Conservation (phyloP, 768 basidiomycete genomes). For the Dentipellis sp. region DNA sequence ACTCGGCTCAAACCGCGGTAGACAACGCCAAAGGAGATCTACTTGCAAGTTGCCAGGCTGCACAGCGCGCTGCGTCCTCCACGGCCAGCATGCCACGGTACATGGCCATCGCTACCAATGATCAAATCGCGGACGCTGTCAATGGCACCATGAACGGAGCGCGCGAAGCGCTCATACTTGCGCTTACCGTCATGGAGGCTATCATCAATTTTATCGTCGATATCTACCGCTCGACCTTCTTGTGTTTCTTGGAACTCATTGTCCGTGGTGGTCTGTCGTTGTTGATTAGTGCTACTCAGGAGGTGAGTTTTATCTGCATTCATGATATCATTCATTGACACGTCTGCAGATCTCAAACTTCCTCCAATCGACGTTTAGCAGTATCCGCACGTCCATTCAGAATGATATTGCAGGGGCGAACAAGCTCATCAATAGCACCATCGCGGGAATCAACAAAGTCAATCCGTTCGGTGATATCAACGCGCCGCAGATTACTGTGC, state of each 20-base stretch:
- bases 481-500: slow-evolving; percentile 65
- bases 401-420: slow-evolving; percentile 62
- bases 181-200: slow-evolving; percentile 78
- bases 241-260: slow-evolving; percentile 89
- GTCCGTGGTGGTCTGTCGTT: slow-evolving; percentile 74
- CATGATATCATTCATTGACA: background rate
- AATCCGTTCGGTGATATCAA: slow-evolving; percentile 65
- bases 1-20: slow-evolving; percentile 57
- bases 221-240: slow-evolving; percentile 84
- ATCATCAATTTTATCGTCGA: slow-evolving; percentile 90
- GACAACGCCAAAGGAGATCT: slow-evolving; percentile 64
- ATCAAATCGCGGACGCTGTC: slow-evolving; percentile 67
- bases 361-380: slow-evolving; percentile 47
- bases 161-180: slow-evolving; percentile 58
- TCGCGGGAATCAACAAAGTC: slow-evolving; percentile 63
- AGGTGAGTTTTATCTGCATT: slow-evolving; percentile 38
- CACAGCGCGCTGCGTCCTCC: slow-evolving; percentile 72
- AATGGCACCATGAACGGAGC: slow-evolving; percentile 75
- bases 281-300: slow-evolving; percentile 74
- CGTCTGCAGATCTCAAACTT: slow-evolving; percentile 56
- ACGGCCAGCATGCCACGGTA: slow-evolving; percentile 85
- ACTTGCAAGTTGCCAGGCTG: slow-evolving; percentile 78
- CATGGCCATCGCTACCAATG: slow-evolving; percentile 77
- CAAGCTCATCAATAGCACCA: slow-evolving; percentile 50
- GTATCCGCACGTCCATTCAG: slow-evolving; percentile 64